A percentile compares a stretch with the other conserved stretches of the same genome.
Conservation (phyloP, 306 rosid genomes). For the Amphicarpaea edgeworthii region DNA sequence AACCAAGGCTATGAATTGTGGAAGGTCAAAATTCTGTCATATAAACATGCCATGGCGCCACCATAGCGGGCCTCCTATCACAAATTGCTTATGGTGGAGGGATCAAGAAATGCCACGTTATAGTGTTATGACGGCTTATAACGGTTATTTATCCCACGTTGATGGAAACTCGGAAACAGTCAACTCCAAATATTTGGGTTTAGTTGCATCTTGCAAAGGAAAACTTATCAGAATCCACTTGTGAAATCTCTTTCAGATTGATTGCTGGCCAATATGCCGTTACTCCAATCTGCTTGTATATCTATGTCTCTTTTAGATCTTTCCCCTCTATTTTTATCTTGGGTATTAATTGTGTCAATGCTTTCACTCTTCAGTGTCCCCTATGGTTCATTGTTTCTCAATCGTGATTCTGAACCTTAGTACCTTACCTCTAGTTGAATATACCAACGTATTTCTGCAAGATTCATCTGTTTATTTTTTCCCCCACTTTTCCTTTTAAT, state of each 20-base stretch:
- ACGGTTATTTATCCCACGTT: no score
- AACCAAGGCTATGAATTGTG: no score
- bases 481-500: not conserved
- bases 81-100: no score
- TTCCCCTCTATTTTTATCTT: not conserved
- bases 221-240: not conserved
- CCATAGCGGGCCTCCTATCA: no score
- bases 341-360: not conserved
- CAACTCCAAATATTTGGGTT: constrained; percentile 3
- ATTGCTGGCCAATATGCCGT: not conserved
- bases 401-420: not conserved
- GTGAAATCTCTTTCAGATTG: constrained; percentile 8
- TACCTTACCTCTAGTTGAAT: not conserved
- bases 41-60: no score
- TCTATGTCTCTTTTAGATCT: not conserved
- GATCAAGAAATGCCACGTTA: no score
- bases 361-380: constrained; percentile 11
- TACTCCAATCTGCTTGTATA: constrained; percentile 1
- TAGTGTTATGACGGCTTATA: no score
- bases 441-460: not conserved
- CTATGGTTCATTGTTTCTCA: constrained; percentile 10
- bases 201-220: not conserved
- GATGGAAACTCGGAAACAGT: not conserved
- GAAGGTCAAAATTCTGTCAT: no score
- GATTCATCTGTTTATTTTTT: not conserved